Percentiles rank a stretch among this genome's conserved stretches.
Conservation (phyloP, 192 early-diverging fungal species). For the Rhizophlyctis rosea region DNA sequence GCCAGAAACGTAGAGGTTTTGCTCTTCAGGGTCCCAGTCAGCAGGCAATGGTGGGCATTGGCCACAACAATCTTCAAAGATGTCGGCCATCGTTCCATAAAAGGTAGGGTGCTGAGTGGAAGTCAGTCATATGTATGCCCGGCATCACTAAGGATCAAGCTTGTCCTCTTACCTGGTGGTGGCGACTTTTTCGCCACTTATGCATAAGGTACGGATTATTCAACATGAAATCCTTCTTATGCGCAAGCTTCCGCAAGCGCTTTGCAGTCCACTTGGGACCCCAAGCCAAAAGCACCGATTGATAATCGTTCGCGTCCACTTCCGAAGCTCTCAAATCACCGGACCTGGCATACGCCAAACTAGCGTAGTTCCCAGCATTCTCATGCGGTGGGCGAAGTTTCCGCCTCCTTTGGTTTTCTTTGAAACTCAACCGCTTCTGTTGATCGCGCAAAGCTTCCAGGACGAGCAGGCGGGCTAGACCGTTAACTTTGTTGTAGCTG, state of each 20-base stretch:
- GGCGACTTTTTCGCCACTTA: slow-evolving; percentile 3
- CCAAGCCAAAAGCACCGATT: slow-evolving; percentile 25
- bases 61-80: slow-evolving; percentile 26
- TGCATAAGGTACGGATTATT: slow-evolving; percentile 28
- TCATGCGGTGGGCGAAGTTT: slow-evolving; percentile 28
- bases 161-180: slow-evolving; percentile 11
- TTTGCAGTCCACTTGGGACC: slow-evolving; percentile 22
- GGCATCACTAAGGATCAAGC: no score
- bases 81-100: slow-evolving; percentile 27
- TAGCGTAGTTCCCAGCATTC: slow-evolving; percentile 18
- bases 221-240: slow-evolving; percentile 27
- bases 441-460: slow-evolving; percentile 18
- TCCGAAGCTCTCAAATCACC: slow-evolving; percentile 15
- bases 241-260: slow-evolving; percentile 8
- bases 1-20: slow-evolving; percentile 16
- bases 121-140: no score
- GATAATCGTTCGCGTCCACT: slow-evolving; percentile 31
- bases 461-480: slow-evolving; percentile 28
- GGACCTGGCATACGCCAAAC: neutral
- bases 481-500: slow-evolving; percentile 27
- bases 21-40: slow-evolving; percentile 25
- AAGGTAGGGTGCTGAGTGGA: slow-evolving; percentile 27
- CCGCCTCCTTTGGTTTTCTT: slow-evolving; percentile 20
- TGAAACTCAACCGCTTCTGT: slow-evolving; percentile 24
- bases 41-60: slow-evolving; percentile 20